phyloP scores from a whole-genome alignment of 2,329 filamentous ascomycete species.

The Balansia obtecta region DNA sequence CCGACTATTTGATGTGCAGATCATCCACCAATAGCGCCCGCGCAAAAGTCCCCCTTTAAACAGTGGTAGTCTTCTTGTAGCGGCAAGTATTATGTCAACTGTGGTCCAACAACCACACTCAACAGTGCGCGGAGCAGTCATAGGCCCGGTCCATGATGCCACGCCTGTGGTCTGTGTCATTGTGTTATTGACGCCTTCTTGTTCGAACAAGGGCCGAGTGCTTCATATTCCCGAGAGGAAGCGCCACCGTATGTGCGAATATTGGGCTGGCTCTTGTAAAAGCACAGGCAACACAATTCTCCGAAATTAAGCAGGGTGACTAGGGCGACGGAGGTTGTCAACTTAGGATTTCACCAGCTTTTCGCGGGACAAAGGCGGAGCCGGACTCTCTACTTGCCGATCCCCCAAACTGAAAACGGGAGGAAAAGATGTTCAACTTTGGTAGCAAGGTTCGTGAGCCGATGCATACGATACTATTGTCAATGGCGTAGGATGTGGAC shows the following conservation, averaged over 20 bases:
- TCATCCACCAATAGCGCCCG: slow-evolving; percentile 4
- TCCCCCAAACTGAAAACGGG: too few relatives aligned
- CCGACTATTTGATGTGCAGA: slow-evolving; percentile 5
- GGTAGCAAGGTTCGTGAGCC: not conserved
- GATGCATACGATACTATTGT: not conserved
- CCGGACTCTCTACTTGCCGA: too few relatives aligned
- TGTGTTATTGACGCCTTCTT: not conserved
- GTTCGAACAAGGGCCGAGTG: not conserved
- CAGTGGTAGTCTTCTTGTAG: not conserved
- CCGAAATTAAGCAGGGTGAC: not conserved
- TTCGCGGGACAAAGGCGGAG: not conserved
- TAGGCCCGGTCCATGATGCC: not conserved
- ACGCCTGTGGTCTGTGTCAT: not conserved
- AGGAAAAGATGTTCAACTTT: not conserved
- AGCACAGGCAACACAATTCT: not conserved
- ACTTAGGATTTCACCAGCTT: not conserved
- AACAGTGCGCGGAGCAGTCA: not conserved
- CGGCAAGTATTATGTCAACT: not conserved
- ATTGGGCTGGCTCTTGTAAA: not conserved
- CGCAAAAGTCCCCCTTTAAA: not conserved
- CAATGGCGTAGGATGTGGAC: not conserved
- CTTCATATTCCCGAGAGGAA: not conserved
- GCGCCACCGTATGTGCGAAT: not conserved
- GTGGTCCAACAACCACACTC: not conserved
- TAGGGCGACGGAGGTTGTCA: not conserved